Evolutionary conservation across 805 yeast species (phyloP).

Genomic region (Debaryomyces tyrocola): DNA sequence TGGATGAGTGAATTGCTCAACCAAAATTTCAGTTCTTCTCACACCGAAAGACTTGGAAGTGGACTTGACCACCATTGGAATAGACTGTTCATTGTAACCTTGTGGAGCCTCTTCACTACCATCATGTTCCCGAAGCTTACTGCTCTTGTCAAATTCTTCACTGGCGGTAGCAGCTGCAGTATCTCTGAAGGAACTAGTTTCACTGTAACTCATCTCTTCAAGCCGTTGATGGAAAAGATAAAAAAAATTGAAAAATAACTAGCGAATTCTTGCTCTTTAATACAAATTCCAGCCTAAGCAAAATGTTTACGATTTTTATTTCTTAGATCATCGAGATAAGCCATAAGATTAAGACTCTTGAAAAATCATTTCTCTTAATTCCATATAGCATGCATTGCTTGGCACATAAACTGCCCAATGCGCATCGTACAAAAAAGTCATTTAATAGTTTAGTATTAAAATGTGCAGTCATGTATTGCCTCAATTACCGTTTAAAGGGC

Average conservation of each 20-base stretch:
- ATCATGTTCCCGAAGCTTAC: background rate
- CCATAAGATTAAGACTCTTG: too few relatives aligned
- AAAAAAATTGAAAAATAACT: background rate
- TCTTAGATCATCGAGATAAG: too few relatives aligned
- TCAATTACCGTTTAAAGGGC: too few relatives aligned
- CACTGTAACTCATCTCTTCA: background rate
- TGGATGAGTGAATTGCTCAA: constrained; percentile 44
- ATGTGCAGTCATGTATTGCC: too few relatives aligned
- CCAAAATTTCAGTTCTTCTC: constrained; percentile 53
- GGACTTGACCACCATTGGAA: background rate
- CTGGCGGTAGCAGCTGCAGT: background rate
- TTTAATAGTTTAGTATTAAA: too few relatives aligned
- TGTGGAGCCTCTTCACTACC: background rate
- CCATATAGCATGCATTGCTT: too few relatives aligned
- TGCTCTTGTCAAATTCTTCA: background rate
- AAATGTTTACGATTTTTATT: too few relatives aligned
- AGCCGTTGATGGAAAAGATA: background rate
- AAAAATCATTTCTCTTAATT: too few relatives aligned
- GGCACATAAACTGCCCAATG: too few relatives aligned
- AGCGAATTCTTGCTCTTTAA: background rate
- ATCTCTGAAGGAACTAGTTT: background rate
- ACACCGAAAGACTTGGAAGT: constrained; percentile 48
- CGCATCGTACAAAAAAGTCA: too few relatives aligned
- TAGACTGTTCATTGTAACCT: background rate
- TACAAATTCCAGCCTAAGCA: too few relatives aligned